A percentile compares a stretch with the other conserved stretches of the same genome.
Evolutionary conservation across 2,329 filamentous ascomycete genomes (phyloP).

Genomic region (Calonectria fujianensis): DNA sequence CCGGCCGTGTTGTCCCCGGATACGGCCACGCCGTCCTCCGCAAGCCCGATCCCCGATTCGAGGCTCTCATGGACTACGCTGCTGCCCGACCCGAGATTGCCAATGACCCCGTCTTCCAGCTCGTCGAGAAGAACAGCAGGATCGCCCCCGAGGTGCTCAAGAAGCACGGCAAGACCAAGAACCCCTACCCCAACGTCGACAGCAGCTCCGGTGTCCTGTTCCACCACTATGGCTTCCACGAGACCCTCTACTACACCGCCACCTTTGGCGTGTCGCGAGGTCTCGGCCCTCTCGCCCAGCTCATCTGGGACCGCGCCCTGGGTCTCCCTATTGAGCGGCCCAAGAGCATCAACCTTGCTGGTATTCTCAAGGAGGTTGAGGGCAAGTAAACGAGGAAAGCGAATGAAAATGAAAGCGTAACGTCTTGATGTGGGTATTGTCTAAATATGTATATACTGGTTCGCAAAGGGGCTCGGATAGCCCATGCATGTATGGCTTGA

Average conservation of each 20-base stretch:
- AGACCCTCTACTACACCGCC: slow-evolving; percentile 94
- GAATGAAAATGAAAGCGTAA: slow-evolving; percentile 37
- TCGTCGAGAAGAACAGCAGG: slow-evolving; percentile 94
- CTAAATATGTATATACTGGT: slow-evolving; percentile 52
- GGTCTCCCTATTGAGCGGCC: slow-evolving; percentile 97
- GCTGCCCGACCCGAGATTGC: slow-evolving; percentile 89
- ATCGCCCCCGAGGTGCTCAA: slow-evolving; percentile 93
- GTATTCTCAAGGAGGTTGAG: slow-evolving; percentile 82
- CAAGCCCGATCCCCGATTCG: slow-evolving; percentile 97
- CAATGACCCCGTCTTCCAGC: slow-evolving; percentile 90
- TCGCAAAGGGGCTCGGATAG: slow-evolving; percentile 43
- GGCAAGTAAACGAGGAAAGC: slow-evolving; percentile 57
- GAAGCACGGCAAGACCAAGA: slow-evolving; percentile 98
- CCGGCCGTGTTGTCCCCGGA: slow-evolving; percentile 93
- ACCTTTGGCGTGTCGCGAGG: slow-evolving; percentile 82
- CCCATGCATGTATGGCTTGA: slow-evolving; percentile 44
- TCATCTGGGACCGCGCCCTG: slow-evolving; percentile 96
- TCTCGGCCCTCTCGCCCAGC: slow-evolving; percentile 91
- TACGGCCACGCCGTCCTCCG: slow-evolving; percentile 97
- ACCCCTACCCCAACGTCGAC: slow-evolving; percentile 98
- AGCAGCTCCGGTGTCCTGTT: slow-evolving; percentile 95
- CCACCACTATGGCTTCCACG: slow-evolving; percentile 98
- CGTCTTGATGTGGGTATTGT: slow-evolving; percentile 34
- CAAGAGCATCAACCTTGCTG: slow-evolving; percentile 96
- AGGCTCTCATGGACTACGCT: slow-evolving; percentile 97